Percentiles rank a stretch among this genome's conserved stretches.
Conservation (phyloP, 192 early-diverging fungal species). For the Mortierella claussenii region DNA sequence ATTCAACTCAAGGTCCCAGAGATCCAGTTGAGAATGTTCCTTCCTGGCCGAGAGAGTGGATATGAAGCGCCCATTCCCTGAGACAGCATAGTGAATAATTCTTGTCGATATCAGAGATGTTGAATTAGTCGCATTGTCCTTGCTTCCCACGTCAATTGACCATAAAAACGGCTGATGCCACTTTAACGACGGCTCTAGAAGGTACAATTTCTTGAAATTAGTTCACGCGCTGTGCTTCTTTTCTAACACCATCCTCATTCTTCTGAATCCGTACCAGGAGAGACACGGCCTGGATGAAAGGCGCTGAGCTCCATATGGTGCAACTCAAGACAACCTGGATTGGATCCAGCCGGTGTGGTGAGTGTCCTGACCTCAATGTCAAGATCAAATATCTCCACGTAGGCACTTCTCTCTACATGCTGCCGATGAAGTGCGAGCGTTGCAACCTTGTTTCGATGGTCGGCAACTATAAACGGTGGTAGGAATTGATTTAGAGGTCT, state of each 20-base stretch:
- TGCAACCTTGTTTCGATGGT: too few species aligned
- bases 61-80: not conserved
- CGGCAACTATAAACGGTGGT: too few species aligned
- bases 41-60: not conserved
- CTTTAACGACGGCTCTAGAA: not conserved
- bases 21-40: not conserved
- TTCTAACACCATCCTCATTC: not conserved
- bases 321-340: not conserved
- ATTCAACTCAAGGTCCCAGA: not conserved
- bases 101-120: not conserved
- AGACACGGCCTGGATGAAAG: not conserved
- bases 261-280: not conserved
- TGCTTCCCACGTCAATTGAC: not conserved
- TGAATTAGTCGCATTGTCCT: not conserved
- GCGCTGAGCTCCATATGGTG: not conserved
- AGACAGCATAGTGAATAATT: not conserved
- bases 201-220: not conserved
- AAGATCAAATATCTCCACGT: not conserved
- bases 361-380: not conserved
- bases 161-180: not conserved
- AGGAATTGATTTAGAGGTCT: too few species aligned
- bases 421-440: too few species aligned
- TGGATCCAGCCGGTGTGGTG: not conserved
- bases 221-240: not conserved
- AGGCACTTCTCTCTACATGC: not conserved